Conservation (phyloP, 2,329 filamentous ascomycete species). For the Cladobotryum protrusum region DNA sequence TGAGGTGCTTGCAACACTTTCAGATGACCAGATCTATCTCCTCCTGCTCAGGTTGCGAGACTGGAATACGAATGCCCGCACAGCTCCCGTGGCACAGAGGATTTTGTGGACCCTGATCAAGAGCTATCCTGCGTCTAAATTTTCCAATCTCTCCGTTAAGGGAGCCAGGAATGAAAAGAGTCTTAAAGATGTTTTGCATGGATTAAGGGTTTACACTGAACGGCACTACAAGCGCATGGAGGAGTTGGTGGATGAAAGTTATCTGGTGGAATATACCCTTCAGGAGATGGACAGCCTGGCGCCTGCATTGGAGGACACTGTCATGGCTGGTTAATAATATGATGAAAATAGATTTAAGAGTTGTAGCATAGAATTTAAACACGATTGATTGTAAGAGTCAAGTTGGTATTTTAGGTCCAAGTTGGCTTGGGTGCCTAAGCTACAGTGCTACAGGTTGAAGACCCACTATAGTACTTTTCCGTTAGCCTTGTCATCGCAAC, state of each 20-base stretch:
- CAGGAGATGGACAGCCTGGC: slow-evolving; percentile 80
- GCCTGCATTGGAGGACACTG: slow-evolving; percentile 36
- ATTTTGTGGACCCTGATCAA: slow-evolving; percentile 74
- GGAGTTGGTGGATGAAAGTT: slow-evolving; percentile 89
- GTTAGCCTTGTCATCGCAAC: slow-evolving; percentile 6
- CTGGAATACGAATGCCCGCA: slow-evolving; percentile 95
- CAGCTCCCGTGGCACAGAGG: slow-evolving; percentile 76
- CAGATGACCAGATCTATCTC: slow-evolving; percentile 78
- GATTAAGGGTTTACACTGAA: slow-evolving; percentile 85
- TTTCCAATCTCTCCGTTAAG: slow-evolving; percentile 63
- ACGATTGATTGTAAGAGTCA: background rate
- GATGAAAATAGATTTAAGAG: background rate
- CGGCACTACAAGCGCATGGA: slow-evolving; percentile 86
- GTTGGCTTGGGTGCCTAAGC: background rate
- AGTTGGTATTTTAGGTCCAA: background rate
- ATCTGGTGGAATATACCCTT: slow-evolving; percentile 86
- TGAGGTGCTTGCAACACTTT: slow-evolving; percentile 70
- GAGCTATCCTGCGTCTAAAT: slow-evolving; percentile 71
- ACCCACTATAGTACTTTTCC: slow-evolving; percentile 9
- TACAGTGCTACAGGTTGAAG: background rate
- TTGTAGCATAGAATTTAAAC: background rate
- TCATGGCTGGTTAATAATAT: slow-evolving; percentile 32
- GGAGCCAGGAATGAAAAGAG: slow-evolving; percentile 55
- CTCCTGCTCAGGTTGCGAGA: slow-evolving; percentile 79
- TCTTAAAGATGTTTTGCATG: slow-evolving; percentile 78